Evolutionary conservation across 208 protist species (phyloP).

Genomic region (Leishmania turanica): DNA sequence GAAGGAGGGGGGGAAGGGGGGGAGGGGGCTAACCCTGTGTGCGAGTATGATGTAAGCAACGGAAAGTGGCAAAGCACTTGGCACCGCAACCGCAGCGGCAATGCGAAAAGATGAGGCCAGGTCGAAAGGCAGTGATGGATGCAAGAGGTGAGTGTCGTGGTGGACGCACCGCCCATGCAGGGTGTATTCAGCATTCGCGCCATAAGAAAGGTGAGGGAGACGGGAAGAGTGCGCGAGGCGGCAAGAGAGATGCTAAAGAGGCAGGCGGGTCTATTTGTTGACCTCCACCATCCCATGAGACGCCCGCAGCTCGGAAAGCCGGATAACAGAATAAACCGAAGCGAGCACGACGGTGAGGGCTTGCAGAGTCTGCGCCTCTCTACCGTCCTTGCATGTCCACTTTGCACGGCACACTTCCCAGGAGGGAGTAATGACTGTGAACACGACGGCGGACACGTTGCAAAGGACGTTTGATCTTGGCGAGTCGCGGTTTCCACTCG

Average conservation of each 20-base stretch:
- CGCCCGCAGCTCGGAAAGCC: not conserved
- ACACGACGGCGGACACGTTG: not conserved
- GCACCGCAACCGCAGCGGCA: not conserved
- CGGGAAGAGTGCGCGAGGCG: not conserved
- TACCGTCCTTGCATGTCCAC: not conserved
- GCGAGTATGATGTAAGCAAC: not conserved
- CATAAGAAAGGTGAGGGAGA: constrained; percentile 7
- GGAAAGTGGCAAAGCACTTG: not conserved
- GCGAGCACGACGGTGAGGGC: not conserved
- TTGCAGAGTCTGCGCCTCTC: not conserved
- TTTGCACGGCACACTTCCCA: not conserved
- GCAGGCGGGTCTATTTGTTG: not conserved
- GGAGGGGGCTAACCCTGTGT: not conserved
- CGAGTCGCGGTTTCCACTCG: not conserved
- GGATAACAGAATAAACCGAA: constrained; percentile 1
- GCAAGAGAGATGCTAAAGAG: not conserved
- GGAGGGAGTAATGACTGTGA: not conserved
- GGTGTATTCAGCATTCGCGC: not conserved
- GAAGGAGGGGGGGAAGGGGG: too few relatives aligned
- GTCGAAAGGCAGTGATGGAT: not conserved
- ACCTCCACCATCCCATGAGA: not conserved
- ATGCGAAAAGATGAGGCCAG: not conserved
- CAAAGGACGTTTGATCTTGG: not conserved
- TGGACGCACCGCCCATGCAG: not conserved
- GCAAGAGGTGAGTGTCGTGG: not conserved